Percentiles rank a stretch among this genome's conserved stretches.
These are phyloP conservation scores for Juglanconis sp. DNA, from an alignment of 2,329 filamentous ascomycete species.

Conservation along the genomic window DNA sequence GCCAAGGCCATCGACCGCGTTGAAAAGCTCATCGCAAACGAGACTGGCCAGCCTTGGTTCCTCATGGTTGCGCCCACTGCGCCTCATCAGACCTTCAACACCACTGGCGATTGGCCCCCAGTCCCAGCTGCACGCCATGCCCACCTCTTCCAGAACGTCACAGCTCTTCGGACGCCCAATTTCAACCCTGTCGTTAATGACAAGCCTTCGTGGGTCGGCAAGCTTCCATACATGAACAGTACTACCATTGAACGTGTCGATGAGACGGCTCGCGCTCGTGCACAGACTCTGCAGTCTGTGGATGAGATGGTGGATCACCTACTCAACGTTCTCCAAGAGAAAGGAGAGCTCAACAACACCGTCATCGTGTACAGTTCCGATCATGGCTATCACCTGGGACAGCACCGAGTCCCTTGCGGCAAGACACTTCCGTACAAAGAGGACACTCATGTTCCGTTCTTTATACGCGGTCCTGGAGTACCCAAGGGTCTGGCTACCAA, in stretches of 20 bases:
- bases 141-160: slow-evolving; percentile 57
- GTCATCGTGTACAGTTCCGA: slow-evolving; percentile 17
- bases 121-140: slow-evolving; percentile 59
- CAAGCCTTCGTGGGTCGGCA: slow-evolving; percentile 29
- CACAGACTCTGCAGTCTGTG: slow-evolving; percentile 40
- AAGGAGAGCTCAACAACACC: slow-evolving; percentile 18
- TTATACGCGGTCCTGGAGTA: slow-evolving; percentile 57
- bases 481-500: slow-evolving; percentile 37
- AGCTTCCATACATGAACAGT: slow-evolving; percentile 16
- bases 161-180: slow-evolving; percentile 58
- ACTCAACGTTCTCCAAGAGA: slow-evolving; percentile 24
- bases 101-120: slow-evolving; percentile 34
- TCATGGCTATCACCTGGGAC: slow-evolving; percentile 16
- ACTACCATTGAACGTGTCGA: slow-evolving; percentile 12
- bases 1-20: slow-evolving; percentile 29
- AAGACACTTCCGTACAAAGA: slow-evolving; percentile 58
- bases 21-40: slow-evolving; percentile 13
- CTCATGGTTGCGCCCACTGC: slow-evolving; percentile 63
- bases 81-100: slow-evolving; percentile 57
- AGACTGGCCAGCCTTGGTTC: slow-evolving; percentile 56
- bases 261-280: slow-evolving; percentile 43
- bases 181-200: slow-evolving; percentile 58
- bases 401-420: slow-evolving; percentile 22
- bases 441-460: slow-evolving; percentile 57
- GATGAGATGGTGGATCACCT: slow-evolving; percentile 42